Base-by-base conservation (phyloP, 768 basidiomycete species). In the Tylopilus balloui region DNA sequence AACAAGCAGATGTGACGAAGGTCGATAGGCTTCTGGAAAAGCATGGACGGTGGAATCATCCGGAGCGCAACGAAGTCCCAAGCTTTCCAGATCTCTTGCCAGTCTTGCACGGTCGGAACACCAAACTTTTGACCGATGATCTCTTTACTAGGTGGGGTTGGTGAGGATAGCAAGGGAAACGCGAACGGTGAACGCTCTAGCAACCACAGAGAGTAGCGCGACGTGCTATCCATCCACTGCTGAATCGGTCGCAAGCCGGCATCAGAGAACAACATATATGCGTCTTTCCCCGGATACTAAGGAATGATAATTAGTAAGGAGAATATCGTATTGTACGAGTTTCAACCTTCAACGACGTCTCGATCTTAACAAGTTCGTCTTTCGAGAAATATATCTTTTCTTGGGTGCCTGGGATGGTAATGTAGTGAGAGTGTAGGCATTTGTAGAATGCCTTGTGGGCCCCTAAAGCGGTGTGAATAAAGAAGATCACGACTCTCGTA, bases 1-100 rank as follows among this genome's bases (percentile, higher is more conserved):
- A 99, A 99, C n/a, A 98, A 76, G 61, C 92, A 95, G 48, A 95
- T 92, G 66, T 98, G 94, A 25, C 96, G 78, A 39, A 98, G 72
- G 61, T 96, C 85, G 52, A 98, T 97, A 3, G 95, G 94, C 64
- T 90, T 95, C 63, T 88, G 74, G 64, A 84, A 84, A 21, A 95
- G 73, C 86, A 97, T 88, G 23, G 83, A 78, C 17, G 78, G 71
- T 0, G 92, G 86, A 47, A 97, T 92, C 92, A 97, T 95, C 40
- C 76, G 77, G 49, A 80, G 73, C 12, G 88, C 90, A 41, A 94
- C 73, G 39, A 76, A 81, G 64, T 97, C 92, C 95, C 94, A 99
- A 3, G 79, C 78, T 2, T 80, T 78, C 94, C 95, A 98, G 45
- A 95, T 68, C 32, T 77, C 73, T 42, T 79, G 68, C 92, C 94